phyloP scores from a whole-genome alignment of 495 filamentous ascomycete genomes.

The Coniosporium apollinis region DNA sequence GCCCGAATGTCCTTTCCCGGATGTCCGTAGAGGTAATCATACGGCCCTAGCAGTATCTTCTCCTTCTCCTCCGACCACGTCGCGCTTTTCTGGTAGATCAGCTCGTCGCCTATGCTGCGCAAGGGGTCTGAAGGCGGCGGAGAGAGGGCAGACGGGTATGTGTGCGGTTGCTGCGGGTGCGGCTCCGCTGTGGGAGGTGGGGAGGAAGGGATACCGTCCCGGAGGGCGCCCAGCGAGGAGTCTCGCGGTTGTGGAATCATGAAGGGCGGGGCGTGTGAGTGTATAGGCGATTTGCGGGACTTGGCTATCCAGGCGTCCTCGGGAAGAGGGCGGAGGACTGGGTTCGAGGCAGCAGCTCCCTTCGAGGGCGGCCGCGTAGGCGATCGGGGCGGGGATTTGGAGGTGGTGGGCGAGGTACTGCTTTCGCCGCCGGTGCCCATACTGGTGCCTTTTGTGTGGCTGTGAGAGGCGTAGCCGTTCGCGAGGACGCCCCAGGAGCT shows the following conservation, averaged over 20 bases:
- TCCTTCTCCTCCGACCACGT: constrained; percentile 26
- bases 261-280: no score
- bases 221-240: no score
- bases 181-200: no score
- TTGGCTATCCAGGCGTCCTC: constrained; percentile 40
- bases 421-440: no score
- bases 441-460: no score
- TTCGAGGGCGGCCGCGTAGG: no score
- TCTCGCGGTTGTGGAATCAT: no score
- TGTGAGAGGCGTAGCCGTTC: no score
- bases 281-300: constrained; percentile 16
- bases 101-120: constrained; percentile 9
- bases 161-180: no score
- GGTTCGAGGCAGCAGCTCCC: constrained; percentile 30
- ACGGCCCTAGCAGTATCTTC: constrained; percentile 65
- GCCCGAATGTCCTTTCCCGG: constrained; percentile 87
- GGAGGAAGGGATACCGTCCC: no score
- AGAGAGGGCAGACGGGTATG: constrained; percentile 17
- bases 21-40: constrained; percentile 67
- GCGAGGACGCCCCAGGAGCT: constrained; percentile 42
- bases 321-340: constrained; percentile 36
- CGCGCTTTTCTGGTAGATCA: constrained; percentile 10
- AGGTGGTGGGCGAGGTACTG: constrained; percentile 10
- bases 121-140: constrained; percentile 12
- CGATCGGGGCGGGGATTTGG: no score